Conservation (phyloP, 2,329 filamentous ascomycete species). For the Aspergillus intermedius region DNA sequence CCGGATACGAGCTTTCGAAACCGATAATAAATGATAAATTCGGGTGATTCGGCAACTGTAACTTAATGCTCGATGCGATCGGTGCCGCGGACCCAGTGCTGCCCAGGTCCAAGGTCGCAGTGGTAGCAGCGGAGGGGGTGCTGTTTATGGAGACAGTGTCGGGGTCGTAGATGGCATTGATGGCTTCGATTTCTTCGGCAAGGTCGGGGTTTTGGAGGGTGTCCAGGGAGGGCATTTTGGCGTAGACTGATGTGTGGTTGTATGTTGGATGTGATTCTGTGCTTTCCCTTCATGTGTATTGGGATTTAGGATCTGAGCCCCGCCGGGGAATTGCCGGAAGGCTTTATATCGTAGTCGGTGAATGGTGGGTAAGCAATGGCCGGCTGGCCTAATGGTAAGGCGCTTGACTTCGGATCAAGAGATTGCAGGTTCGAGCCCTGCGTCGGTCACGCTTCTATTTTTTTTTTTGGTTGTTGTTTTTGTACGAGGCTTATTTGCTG, state of each 20-base stretch:
- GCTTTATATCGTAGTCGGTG: not conserved
- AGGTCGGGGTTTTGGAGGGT: constrained; percentile 33
- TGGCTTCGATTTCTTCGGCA: constrained; percentile 42
- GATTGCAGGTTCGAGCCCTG: constrained; percentile 45
- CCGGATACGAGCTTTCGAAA: constrained; percentile 70
- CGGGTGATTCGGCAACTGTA: constrained; percentile 59
- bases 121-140: constrained; percentile 13
- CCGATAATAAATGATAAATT: constrained; percentile 47
- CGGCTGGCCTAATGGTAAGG: constrained; percentile 45
- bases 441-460: constrained; percentile 30
- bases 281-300: not conserved
- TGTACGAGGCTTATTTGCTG: too few relatives aligned
- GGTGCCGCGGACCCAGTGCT: constrained; percentile 9
- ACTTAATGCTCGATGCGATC: constrained; percentile 40
- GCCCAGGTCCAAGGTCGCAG: constrained; percentile 23
- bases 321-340: too few relatives aligned
- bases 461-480: not conserved
- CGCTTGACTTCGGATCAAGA: constrained; percentile 49
- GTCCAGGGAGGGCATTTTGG: constrained; percentile 14
- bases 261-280: not conserved
- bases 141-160: constrained; percentile 50
- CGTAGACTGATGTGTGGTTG: not conserved
- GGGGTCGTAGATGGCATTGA: constrained; percentile 56
- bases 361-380: constrained; percentile 4
- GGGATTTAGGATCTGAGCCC: not conserved